Base-by-base conservation (phyloP, 2,329 filamentous ascomycete genomes). In the Cordyceps militaris region DNA sequence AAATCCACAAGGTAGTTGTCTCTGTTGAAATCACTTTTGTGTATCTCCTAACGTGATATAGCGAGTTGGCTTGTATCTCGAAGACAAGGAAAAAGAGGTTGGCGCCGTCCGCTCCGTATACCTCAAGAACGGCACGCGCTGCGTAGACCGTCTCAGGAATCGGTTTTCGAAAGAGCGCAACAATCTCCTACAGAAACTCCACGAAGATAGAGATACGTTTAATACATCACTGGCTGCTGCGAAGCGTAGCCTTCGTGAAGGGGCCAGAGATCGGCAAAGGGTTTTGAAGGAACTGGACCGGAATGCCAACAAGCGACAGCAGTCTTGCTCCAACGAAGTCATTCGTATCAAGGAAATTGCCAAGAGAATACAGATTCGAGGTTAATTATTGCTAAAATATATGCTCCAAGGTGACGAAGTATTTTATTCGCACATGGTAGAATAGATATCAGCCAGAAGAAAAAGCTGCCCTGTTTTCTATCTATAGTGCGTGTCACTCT, bases 241-340 rank as follows among this genome's bases (percentile, higher is more conserved):
- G 8, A 57, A 44, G 11, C 55, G 47, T 21, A 28, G n/a, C 13
- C 26, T 57, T 10, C 36, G 46, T 13, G 55, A 50, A 3, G 55
- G 46, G 9, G 36, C 14, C 5, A 57, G 40, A 46, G 46, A 57
- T 5, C 55, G 55, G 7, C 55, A 57, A 38, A 50, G 28, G 9
- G n/a, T 44, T 8, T 11, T 57, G 14, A 57, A 57, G 38, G 55
- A 44, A 8, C 14, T 50, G 6, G 55, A 50, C 9, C 50, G 47
- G 26, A 57, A 43, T 36, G 47, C 38, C 7, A 19, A 43, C 4
- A 57, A 44, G 38, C 46, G 55, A 16, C n/a, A 44, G 10, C 46
- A 51, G 10, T 10, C 19, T 32, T 51, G n/a, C 19, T 26, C 14
- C 13, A 43, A 42, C 11, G 47, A 57, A 36, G n/a, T 50, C 4